A percentile compares a stretch with the other conserved stretches of the same genome.
phyloP scores from a whole-genome alignment of 306 rosid species.

The Crotalaria pallida region DNA sequence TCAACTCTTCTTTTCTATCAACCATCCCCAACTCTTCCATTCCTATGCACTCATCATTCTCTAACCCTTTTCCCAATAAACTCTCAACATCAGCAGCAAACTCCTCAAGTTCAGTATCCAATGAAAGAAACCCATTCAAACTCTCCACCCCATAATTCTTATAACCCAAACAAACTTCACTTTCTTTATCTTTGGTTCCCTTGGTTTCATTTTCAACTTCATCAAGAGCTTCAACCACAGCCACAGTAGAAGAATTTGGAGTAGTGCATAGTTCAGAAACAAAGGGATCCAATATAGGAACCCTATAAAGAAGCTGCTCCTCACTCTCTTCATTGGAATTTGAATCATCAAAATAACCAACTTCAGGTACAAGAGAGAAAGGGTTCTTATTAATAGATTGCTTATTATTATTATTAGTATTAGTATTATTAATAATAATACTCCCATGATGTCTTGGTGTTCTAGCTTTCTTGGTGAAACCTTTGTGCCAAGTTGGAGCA shows the following conservation, averaged over 20 bases:
- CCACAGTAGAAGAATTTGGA: neutral
- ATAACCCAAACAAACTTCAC: neutral
- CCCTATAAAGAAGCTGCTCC: slow-evolving; percentile 49
- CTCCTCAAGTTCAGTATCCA: slow-evolving; percentile 47
- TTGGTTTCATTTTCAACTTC: neutral
- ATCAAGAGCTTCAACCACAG: neutral
- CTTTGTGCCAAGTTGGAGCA: slow-evolving; percentile 51
- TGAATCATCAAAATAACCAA: slow-evolving; percentile 34
- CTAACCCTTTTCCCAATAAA: slow-evolving; percentile 52
- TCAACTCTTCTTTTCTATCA: slow-evolving; percentile 32
- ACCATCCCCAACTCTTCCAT: slow-evolving; percentile 58
- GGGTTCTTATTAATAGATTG: slow-evolving; percentile 11
- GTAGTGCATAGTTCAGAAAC: slow-evolving; percentile 26
- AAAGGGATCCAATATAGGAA: slow-evolving; percentile 51
- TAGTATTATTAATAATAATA: too few species aligned
- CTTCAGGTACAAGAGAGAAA: slow-evolving; percentile 51
- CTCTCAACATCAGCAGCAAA: slow-evolving; percentile 74
- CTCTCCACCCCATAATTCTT: slow-evolving; percentile 12
- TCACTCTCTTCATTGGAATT: slow-evolving; percentile 40
- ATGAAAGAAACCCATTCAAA: slow-evolving; percentile 35
- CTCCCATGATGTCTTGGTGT: slow-evolving; percentile 56
- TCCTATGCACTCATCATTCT: slow-evolving; percentile 48
- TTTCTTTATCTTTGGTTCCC: neutral
- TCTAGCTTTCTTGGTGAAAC: slow-evolving; percentile 54
- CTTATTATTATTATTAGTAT: slow-evolving; percentile 26